phyloP scores from a whole-genome alignment of 805 yeast species.

The Candida methanosorbosa region DNA sequence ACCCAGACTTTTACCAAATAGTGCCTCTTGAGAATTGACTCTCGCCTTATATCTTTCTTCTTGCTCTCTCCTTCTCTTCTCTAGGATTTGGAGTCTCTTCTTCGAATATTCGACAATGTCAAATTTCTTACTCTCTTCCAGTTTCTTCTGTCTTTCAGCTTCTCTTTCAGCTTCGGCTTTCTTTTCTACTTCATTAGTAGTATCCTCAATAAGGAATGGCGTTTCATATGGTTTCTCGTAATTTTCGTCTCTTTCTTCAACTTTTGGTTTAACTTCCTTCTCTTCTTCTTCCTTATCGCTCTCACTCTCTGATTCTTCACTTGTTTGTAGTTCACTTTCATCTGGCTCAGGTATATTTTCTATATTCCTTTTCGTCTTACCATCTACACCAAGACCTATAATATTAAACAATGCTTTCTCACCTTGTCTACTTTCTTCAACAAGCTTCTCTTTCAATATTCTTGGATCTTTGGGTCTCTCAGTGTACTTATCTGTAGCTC shows the following conservation, averaged over 20 bases:
- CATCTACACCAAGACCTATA: constrained; percentile 8
- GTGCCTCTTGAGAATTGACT: constrained; percentile 22
- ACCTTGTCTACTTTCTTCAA: constrained; percentile 73
- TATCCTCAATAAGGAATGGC: neutral
- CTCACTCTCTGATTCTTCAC: neutral
- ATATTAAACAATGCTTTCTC: constrained; percentile 68
- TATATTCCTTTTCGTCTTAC: too few relatives aligned
- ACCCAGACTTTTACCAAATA: constrained; percentile 22
- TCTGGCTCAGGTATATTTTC: too few relatives aligned
- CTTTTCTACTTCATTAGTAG: constrained; percentile 1
- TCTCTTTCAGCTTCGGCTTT: constrained; percentile 19
- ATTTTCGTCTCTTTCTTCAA: neutral
- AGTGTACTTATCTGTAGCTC: constrained; percentile 62
- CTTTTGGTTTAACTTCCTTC: neutral
- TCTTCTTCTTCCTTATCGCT: neutral
- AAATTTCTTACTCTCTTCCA: constrained; percentile 22
- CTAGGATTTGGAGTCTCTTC: constrained; percentile 31
- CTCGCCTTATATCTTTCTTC: constrained; percentile 25
- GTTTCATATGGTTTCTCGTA: neutral
- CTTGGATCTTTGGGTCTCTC: constrained; percentile 61
- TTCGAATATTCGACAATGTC: constrained; percentile 53
- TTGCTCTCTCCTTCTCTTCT: constrained; percentile 23
- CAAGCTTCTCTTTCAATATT: constrained; percentile 59
- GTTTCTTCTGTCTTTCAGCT: constrained; percentile 11
- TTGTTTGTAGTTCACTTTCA: neutral